Base-by-base conservation (phyloP, 495 filamentous ascomycete species). In the Trichocladium uniseriatum region DNA sequence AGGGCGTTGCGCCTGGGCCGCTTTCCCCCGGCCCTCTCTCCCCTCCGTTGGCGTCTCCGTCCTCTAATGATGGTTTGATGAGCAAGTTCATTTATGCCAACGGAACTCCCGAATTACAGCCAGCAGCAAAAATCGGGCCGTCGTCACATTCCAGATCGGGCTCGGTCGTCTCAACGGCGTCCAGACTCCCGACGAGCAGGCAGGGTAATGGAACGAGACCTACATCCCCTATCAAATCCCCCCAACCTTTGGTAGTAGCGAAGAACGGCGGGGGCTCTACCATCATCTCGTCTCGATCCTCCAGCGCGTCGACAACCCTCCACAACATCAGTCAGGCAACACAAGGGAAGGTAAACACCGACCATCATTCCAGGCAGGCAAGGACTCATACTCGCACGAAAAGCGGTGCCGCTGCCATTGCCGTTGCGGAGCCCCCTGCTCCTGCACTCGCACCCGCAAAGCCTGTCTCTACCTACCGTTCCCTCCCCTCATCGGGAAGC, bases 71-170 rank as follows among this genome's bases (percentile, higher is more conserved):
- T 31, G 57, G 32, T 41, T 45, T 65, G 24, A 41, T 57, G 35
- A 72, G 63, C 75, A 73, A 95, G 85, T 75, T 97, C 81, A 62
- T 97, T 79, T 65, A 92, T 80, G 76, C 84, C 68, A 76, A 82
- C 60, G 69, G 78, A 38, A 63, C 68, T 38, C 69, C 72, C 34
- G 67, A 80, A 24, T 41, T 72, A 34, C 49, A 56, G 38, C 46
- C 54, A 6, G 19, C 55, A 5, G 37, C 54, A 11, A 58, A 49
- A 21, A 49, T 65, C 18, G 56, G 51, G 38, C 52, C 65, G 43
- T 49, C 67, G 45, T 21, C 64, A 43, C 52, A 40, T 22, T 37
- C 55, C 37, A 41, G 51, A 4, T 63, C 72, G 2, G 65, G 66
- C 43, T 74, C 76, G 7, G 60, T 59, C 1, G 59, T 69, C n/a